Evolutionary conservation across 2,329 filamentous ascomycete genomes (phyloP).

Genomic region (Fusarium circinatum): DNA sequence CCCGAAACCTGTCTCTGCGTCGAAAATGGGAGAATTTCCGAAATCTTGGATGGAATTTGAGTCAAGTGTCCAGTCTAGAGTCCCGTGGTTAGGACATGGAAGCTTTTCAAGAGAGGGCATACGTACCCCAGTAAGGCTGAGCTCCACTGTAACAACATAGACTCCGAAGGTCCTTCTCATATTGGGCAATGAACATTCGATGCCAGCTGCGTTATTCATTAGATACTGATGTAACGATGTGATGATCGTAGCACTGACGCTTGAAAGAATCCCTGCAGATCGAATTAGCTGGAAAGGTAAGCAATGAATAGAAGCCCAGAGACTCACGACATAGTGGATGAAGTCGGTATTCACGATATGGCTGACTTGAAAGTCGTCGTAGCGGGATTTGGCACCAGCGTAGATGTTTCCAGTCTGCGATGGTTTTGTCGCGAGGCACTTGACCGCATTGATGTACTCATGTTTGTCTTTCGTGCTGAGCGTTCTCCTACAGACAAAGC

Average conservation of each 20-base stretch:
- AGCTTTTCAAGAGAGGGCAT: too few relatives aligned
- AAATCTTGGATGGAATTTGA: rapidly evolving
- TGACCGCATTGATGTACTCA: not conserved
- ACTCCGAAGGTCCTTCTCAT: not conserved
- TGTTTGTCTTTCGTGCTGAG: not conserved
- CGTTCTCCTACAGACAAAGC: not conserved
- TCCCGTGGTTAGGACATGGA: not conserved
- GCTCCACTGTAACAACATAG: not conserved
- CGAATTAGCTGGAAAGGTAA: too few relatives aligned
- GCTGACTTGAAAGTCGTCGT: not conserved
- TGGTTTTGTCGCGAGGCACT: rapidly evolving
- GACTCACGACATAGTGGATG: not conserved
- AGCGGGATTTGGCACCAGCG: not conserved
- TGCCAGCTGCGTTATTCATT: too few relatives aligned
- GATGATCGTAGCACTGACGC: not conserved
- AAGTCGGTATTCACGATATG: not conserved
- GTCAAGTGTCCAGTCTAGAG: not conserved
- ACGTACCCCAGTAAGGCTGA: not conserved
- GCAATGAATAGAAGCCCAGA: too few relatives aligned
- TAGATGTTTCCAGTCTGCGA: not conserved
- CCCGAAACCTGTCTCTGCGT: not conserved
- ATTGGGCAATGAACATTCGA: not conserved
- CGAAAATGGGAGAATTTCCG: not conserved
- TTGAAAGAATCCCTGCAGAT: not conserved
- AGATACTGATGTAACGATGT: too few relatives aligned